Base-by-base conservation (phyloP, 1,284 basidiomycete genomes). In the Lentinus polychrous region DNA sequence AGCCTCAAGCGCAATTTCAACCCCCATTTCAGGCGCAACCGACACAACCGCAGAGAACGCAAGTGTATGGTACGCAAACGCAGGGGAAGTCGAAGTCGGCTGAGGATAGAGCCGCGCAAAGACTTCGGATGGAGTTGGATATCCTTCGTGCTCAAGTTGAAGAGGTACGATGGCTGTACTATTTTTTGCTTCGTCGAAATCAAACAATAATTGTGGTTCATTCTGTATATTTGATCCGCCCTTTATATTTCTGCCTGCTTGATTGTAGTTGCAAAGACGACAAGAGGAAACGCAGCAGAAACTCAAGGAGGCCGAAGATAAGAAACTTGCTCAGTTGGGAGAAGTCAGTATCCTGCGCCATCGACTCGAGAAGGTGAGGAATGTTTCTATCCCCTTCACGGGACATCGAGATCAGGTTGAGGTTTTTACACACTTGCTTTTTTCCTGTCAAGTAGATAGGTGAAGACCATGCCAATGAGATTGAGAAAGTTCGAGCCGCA, bases 301-400 rank as follows among this genome's bases (percentile, higher is more conserved):
- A 4, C 56, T 81, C 17, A 66, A 73, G 52, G 71, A 72, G 36
- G 81, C 78, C 6, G 65, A 67, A 34, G 70, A 76, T 48, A 66
- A 62, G 10, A 74, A 70, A 45, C 66, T 72, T 20, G 65, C 70
- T 3, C 82, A 78, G 56, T 78, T 79, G 44, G 83, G 83, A 8
- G 82, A 86, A 63, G 79, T 83, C 4, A 70, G 68, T 27, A 74
- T 83, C 34, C 57, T 86, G 48, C 68, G 81, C 46, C 74, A 74
- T 54, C 72, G 61, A 33, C 75, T 81, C 3, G 75, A 82, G 51
- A 81, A 78, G 70, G 83, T 80, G 53, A 31, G 50, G 27, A 27
- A 10, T n/a, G n/a, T n/a, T n/a, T n/a, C n/a, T n/a, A n/a, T n/a
- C n/a, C n/a, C n/a, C 27, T 27, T 27, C 27, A 10, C 10, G 27